phyloP scores from a whole-genome alignment of 805 yeast species.

The Lachancea sp. region DNA sequence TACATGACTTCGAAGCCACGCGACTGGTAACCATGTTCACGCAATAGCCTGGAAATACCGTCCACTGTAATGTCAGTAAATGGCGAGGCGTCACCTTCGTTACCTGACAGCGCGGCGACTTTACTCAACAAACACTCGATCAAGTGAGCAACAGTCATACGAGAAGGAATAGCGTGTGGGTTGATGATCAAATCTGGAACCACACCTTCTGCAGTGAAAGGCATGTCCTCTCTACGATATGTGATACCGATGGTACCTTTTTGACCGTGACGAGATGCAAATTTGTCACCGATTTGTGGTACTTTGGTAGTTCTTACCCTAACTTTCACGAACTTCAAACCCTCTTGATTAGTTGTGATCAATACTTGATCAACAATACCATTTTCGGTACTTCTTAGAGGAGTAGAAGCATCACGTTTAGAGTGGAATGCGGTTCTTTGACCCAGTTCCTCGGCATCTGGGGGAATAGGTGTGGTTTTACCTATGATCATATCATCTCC shows the following conservation, averaged over 20 bases:
- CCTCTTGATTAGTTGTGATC: conserved; percentile 96
- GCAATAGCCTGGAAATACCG: conserved; percentile 83
- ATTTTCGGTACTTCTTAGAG: conserved; percentile 90
- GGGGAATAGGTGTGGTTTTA: conserved; percentile 98
- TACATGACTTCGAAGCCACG: conserved; percentile 99
- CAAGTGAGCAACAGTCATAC: conserved; percentile 99
- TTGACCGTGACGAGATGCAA: conserved; percentile 99
- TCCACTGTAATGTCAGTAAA: conserved; percentile 98
- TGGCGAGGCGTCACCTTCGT: conserved; percentile 99
- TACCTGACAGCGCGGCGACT: conserved; percentile 89
- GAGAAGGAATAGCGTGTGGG: conserved; percentile 99
- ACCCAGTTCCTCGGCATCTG: conserved; percentile 97
- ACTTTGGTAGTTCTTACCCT: conserved; percentile 98
- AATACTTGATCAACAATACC: conserved; percentile 98
- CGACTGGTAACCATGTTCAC: conserved; percentile 95
- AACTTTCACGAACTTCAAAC: conserved; percentile 93
- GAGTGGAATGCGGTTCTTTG: conserved; percentile 98
- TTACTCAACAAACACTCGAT: conserved; percentile 95
- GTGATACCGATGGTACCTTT: conserved; percentile 99
- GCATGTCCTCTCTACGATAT: conserved; percentile 98
- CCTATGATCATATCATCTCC: conserved; percentile 99
- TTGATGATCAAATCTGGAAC: conserved; percentile 96
- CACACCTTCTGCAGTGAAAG: conserved; percentile 89
- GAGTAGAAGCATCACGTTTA: conserved; percentile 97
- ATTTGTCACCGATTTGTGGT: conserved; percentile 98